A percentile compares a stretch with the other conserved stretches of the same genome.
Conservation (phyloP, 371 early-diverging fungal genomes). For the Zopfochytrium polystomum region DNA sequence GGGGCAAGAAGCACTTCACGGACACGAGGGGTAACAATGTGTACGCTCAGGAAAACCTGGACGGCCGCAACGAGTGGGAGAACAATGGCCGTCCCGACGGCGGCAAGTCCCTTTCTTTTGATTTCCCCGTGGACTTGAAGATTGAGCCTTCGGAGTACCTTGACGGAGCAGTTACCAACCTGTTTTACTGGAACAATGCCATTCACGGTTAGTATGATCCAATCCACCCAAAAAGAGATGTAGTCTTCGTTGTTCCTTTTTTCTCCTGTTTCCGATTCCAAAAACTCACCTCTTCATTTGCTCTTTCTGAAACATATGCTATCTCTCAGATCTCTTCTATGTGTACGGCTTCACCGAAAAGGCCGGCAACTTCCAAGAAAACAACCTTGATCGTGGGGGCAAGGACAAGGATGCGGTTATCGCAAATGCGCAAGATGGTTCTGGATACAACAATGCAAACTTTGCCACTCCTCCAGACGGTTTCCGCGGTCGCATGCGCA, state of each 20-base stretch:
- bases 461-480: slow-evolving; percentile 98
- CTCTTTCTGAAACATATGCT: slow-evolving; percentile 1
- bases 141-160: slow-evolving; percentile 67
- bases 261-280: slow-evolving; percentile 17
- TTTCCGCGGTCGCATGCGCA: slow-evolving; percentile 83
- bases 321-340: slow-evolving; percentile 35
- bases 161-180: slow-evolving; percentile 85
- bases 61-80: slow-evolving; percentile 53
- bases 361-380: slow-evolving; percentile 94
- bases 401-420: slow-evolving; percentile 79
- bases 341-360: slow-evolving; percentile 91
- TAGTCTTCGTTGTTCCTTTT: slow-evolving; percentile 8
- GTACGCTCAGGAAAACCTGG: slow-evolving; percentile 65
- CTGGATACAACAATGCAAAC: slow-evolving; percentile 73
- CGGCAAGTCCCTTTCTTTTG: slow-evolving; percentile 61
- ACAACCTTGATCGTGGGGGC: slow-evolving; percentile 83
- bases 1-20: slow-evolving; percentile 47
- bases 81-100: slow-evolving; percentile 72
- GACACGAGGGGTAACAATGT: slow-evolving; percentile 81
- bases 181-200: slow-evolving; percentile 92
- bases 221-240: no score
- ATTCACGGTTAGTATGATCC: slow-evolving; percentile 45
- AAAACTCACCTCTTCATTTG: background rate
- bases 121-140: slow-evolving; percentile 69
- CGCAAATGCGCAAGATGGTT: slow-evolving; percentile 94